Evolutionary conservation across 495 filamentous ascomycete genomes (phyloP).

Genomic region (Hypoxylon crocopeplum): DNA sequence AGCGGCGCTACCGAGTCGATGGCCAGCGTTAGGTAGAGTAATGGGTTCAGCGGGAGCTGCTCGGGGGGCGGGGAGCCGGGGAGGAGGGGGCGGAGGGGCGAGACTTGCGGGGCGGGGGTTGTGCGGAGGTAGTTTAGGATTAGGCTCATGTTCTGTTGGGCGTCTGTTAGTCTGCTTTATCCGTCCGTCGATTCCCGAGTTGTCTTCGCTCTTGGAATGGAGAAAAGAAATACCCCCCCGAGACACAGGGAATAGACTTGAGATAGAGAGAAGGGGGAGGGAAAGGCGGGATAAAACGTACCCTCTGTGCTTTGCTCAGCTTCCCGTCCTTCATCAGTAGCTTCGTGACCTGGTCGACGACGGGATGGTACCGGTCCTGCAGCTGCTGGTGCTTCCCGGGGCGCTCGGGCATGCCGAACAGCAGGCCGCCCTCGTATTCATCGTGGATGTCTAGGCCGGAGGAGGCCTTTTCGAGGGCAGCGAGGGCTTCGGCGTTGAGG

Average conservation of each 20-base stretch:
- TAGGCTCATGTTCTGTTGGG: conserved; percentile 74
- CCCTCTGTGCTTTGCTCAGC: conserved; percentile 79
- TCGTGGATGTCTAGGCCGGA: conserved; percentile 14
- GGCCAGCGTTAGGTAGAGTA: conserved; percentile 82
- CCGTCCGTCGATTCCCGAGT: too few species aligned
- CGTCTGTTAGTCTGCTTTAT: background rate
- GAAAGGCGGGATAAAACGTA: conserved; percentile 50
- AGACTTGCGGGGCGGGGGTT: conserved; percentile 73
- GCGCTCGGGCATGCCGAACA: conserved; percentile 74
- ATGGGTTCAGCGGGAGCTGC: conserved; percentile 78
- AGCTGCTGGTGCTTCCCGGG: conserved; percentile 67
- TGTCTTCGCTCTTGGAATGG: too few species aligned
- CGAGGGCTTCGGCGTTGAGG: conserved; percentile 47
- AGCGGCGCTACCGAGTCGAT: conserved; percentile 96
- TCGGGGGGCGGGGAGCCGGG: conserved; percentile 72
- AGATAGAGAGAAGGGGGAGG: background rate
- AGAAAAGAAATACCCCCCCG: too few species aligned
- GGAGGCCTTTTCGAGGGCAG: conserved; percentile 41
- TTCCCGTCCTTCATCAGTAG: conserved; percentile 91
- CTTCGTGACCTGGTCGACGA: conserved; percentile 86
- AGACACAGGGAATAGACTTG: background rate
- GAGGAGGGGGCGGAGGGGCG: conserved; percentile 72
- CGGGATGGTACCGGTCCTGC: conserved; percentile 78
- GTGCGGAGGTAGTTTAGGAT: conserved; percentile 91
- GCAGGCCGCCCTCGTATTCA: conserved; percentile 61